phyloP scores from a whole-genome alignment of 805 yeast species.

The Wickerhamomyces strasburgensis region DNA sequence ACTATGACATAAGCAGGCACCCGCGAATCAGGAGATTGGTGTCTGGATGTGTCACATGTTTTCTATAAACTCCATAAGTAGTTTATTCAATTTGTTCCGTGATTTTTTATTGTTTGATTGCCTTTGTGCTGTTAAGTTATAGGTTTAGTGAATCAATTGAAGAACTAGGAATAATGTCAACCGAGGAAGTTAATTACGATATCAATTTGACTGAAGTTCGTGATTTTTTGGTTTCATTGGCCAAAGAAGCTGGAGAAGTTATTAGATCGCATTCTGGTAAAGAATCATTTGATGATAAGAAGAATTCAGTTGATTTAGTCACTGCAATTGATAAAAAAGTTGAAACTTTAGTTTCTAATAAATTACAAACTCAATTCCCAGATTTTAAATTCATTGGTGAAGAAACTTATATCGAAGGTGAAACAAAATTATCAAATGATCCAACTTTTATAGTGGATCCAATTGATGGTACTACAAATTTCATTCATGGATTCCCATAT shows the following conservation, averaged over 20 bases:
- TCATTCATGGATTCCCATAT: constrained; percentile 57
- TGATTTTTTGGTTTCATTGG: constrained; percentile 34
- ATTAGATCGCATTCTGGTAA: constrained; percentile 47
- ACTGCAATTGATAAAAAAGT: constrained; percentile 57
- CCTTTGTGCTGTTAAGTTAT: too few relatives aligned
- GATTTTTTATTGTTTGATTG: too few relatives aligned
- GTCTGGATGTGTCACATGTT: neutral
- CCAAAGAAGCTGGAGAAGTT: constrained; percentile 44
- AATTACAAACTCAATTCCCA: constrained; percentile 40
- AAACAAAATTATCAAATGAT: constrained; percentile 38
- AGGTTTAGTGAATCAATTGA: too few relatives aligned
- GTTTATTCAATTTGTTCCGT: too few relatives aligned
- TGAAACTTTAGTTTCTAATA: constrained; percentile 36
- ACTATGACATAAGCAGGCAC: too few relatives aligned
- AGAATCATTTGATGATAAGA: constrained; percentile 47
- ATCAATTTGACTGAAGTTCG: constrained; percentile 22
- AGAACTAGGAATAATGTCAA: neutral
- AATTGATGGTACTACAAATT: constrained; percentile 63
- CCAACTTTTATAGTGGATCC: constrained; percentile 67
- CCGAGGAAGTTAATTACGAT: neutral
- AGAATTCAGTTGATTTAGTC: constrained; percentile 57
- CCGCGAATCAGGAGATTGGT: neutral
- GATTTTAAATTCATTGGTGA: constrained; percentile 54
- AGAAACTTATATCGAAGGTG: constrained; percentile 49
- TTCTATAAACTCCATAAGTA: neutral